Base-by-base conservation (phyloP, 192 early-diverging fungal species). In the Coemansia sp. region DNA sequence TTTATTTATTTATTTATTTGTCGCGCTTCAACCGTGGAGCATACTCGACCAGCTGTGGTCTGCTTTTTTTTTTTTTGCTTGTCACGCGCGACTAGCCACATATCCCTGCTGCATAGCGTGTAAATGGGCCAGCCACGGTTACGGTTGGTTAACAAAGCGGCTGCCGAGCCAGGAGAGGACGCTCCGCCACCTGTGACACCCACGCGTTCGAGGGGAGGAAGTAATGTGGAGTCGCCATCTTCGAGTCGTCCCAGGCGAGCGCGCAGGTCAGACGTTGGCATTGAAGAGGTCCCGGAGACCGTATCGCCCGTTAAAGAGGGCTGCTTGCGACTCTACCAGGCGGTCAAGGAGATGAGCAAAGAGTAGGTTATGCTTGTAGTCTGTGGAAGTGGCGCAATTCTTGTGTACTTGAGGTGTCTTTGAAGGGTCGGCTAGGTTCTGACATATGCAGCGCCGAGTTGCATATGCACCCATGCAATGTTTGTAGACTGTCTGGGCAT, bases 121-220 rank as follows among this genome's bases (percentile, higher is more conserved):
- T 31, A 34, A 63, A 79, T 80, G 78, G 78, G 78, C 14, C 78
- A 80, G 53, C 72, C 68, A 26, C 78, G 78, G 64, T 53, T 80
- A 57, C 78, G 78, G 39, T 64, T 80, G 26, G 59, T 80, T 25
- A 80, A 55, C 45, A 75, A 68, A 42, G 73, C 72, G 21, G 41
- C 53, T 7, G 69, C 61, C 20, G 38, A 67, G 28, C 48, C 31
- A 18, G 72, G 52, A 14, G 77, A 78, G 21, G 68, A 58, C 52
- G 41, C 65, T 25, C 68, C 69, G 12, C 55, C 42, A 25, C 37
- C 34, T n/a, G 31, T 34, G 7, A 18, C 34, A 53, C 36, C 65
- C 59, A 26, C 56, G 37, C 23, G 28, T 16, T 21, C 38, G 9
- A 52, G 65, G 26, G 36, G 16, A 61, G 31, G 48, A 12, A n/a